These are phyloP conservation scores for Saksenaea oblongispora DNA, from an alignment of 371 early-diverging fungal genomes.

Conservation along the genomic window DNA sequence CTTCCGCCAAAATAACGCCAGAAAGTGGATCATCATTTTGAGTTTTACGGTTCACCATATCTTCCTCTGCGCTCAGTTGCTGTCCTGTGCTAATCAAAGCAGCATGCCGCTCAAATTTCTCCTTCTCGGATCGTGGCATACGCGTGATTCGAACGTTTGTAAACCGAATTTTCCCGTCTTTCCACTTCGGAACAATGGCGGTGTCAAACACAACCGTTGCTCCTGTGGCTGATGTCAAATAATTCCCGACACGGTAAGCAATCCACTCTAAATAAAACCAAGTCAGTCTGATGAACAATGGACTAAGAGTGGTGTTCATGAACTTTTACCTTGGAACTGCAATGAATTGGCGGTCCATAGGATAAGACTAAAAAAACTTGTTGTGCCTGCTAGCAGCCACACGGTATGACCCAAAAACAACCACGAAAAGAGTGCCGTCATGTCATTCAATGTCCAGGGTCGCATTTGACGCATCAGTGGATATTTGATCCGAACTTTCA, in stretches of 20 bases:
- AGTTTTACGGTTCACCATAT: background rate
- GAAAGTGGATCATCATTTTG: constrained; percentile 39
- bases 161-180: constrained; percentile 85
- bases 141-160: constrained; percentile 74
- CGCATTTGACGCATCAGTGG: constrained; percentile 68
- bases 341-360: constrained; percentile 84
- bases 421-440: constrained; percentile 90
- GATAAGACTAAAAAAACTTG: constrained; percentile 84
- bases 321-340: constrained; percentile 78
- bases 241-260: constrained; percentile 74
- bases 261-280: constrained; percentile 69
- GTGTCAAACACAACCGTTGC: constrained; percentile 86
- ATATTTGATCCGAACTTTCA: constrained; percentile 59
- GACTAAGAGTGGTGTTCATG: background rate
- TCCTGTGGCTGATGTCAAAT: constrained; percentile 82
- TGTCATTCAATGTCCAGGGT: constrained; percentile 87
- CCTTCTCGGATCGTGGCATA: constrained; percentile 45
- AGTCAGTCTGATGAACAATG: too few species aligned
- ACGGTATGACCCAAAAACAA: constrained; percentile 83
- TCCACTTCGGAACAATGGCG: constrained; percentile 93
- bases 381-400: constrained; percentile 87
- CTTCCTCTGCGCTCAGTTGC: constrained; percentile 7
- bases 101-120: constrained; percentile 45
- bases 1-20: constrained; percentile 44
- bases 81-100: constrained; percentile 17